Percentiles rank a stretch among this genome's conserved stretches.
Conservation (phyloP, 2,329 filamentous ascomycete species). For the Penicillium capsulatum region DNA sequence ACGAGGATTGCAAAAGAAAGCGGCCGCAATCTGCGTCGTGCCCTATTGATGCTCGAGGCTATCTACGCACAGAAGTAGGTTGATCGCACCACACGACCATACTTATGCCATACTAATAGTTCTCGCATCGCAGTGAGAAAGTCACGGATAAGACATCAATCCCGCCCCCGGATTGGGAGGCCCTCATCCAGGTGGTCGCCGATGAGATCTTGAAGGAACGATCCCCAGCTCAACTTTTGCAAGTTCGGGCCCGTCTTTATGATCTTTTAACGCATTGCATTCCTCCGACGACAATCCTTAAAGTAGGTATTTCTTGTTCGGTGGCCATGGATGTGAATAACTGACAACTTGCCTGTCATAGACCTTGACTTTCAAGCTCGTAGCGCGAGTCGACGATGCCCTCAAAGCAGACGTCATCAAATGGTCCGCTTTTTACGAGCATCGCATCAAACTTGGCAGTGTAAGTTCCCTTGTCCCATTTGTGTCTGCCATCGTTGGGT, state of each 20-base stretch:
- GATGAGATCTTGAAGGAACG: slow-evolving; percentile 90
- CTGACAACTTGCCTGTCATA: background rate
- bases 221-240: slow-evolving; percentile 80
- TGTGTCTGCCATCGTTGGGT: too few relatives aligned
- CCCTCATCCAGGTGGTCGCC: slow-evolving; percentile 82
- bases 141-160: slow-evolving; percentile 83
- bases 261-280: slow-evolving; percentile 97
- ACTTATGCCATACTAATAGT: slow-evolving; percentile 7
- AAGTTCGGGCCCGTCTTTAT: slow-evolving; percentile 91
- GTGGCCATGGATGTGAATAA: too few relatives aligned
- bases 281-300: slow-evolving; percentile 86
- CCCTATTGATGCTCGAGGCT: slow-evolving; percentile 93
- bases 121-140: slow-evolving; percentile 63
- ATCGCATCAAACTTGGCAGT: slow-evolving; percentile 81
- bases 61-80: slow-evolving; percentile 93
- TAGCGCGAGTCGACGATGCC: slow-evolving; percentile 79
- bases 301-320: slow-evolving; percentile 45
- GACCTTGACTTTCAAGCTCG: slow-evolving; percentile 88
- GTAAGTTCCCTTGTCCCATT: too few relatives aligned
- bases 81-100: slow-evolving; percentile 1
- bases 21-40: slow-evolving; percentile 81
- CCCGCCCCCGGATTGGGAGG: slow-evolving; percentile 95
- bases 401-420: slow-evolving; percentile 89
- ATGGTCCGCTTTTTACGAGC: slow-evolving; percentile 97
- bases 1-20: slow-evolving; percentile 84